Base-by-base conservation (phyloP, 495 filamentous ascomycete species). In the Aspergillus homomorphus region DNA sequence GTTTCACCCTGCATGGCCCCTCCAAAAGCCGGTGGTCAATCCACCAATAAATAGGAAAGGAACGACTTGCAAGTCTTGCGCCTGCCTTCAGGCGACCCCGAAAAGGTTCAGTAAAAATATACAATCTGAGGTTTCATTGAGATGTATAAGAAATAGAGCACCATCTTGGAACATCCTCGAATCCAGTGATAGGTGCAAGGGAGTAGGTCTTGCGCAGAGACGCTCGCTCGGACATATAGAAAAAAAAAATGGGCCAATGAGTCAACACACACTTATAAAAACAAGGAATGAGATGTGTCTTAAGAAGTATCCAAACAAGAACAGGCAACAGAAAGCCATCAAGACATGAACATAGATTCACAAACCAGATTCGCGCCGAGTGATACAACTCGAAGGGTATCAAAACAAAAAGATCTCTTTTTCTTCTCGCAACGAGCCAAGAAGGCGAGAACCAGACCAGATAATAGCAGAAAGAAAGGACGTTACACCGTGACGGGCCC, bases 311-410 rank as follows among this genome's bases (percentile, higher is more conserved):
- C 59, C 51, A 50, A 62, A 60, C 46, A 56, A 67, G 22, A 64
- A 56, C 51, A 62, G 57, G 42, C 53, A 59, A 58, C 3, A 50
- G 53, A 67, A 65, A 63, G 66, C 68, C 76, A 76, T 77, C 67
- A 76, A 76, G 71, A 77, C 75, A 65, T 75, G 71, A 76, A 52
- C 70, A 68, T 73, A 70, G 73, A 60, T 58, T 61, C 54, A 61
- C 54, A 63, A 74, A 73, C 64, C 65, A 70, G 66, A 72, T 62
- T 72, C 68, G 69, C 63, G 69, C 73, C 67, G 69, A 73, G 64
- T 62, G 69, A 69, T 65, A 67, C 66, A 66, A 71, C 71, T 70
- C 73, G 68, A 77, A 77, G 76, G 76, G 76, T 79, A 79, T 79
- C 76, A 79, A 79, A 69, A 62, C 64, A 62, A 61, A 66, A 58